Percentiles rank a stretch among this genome's conserved stretches.
Conservation (phyloP, 202 grass and related monocot species). For the Musa balbisiana region DNA sequence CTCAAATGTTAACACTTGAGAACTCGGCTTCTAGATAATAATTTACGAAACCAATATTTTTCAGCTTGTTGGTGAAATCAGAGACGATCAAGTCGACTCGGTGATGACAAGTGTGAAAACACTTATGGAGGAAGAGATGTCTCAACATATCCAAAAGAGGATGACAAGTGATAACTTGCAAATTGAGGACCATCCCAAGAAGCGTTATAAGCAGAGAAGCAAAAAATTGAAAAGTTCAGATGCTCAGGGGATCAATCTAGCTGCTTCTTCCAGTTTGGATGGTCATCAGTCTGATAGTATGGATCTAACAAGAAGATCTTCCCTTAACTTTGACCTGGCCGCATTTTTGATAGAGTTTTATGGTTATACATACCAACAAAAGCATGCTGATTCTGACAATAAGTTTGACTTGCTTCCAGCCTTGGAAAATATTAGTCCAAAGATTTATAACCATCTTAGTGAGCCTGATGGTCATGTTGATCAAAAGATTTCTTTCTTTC, state of each 20-base stretch:
- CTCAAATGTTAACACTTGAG: neutral
- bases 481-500: neutral
- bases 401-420: slow-evolving; percentile 49
- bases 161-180: slow-evolving; percentile 40
- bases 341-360: slow-evolving; percentile 76
- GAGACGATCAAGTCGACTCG: slow-evolving; percentile 4
- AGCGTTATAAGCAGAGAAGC: slow-evolving; percentile 8
- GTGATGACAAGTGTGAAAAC: slow-evolving; percentile 56
- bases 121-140: slow-evolving; percentile 86
- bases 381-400: slow-evolving; percentile 59
- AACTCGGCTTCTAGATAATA: slow-evolving; percentile 2
- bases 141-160: slow-evolving; percentile 42
- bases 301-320: slow-evolving; percentile 38
- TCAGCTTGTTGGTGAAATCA: slow-evolving; percentile 26
- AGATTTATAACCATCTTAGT: slow-evolving; percentile 61
- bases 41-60: neutral
- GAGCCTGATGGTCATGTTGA: slow-evolving; percentile 28
- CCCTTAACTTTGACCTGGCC: slow-evolving; percentile 60
- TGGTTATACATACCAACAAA: slow-evolving; percentile 43
- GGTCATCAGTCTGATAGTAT: slow-evolving; percentile 31
- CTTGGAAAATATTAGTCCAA: slow-evolving; percentile 56
- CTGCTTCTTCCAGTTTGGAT: slow-evolving; percentile 29
- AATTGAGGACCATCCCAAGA: slow-evolving; percentile 28
- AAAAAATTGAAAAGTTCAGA: slow-evolving; percentile 40
- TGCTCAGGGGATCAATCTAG: neutral